Evolutionary conservation across 306 rosid genomes (phyloP).

Genomic region (Acmispon strigosus): DNA sequence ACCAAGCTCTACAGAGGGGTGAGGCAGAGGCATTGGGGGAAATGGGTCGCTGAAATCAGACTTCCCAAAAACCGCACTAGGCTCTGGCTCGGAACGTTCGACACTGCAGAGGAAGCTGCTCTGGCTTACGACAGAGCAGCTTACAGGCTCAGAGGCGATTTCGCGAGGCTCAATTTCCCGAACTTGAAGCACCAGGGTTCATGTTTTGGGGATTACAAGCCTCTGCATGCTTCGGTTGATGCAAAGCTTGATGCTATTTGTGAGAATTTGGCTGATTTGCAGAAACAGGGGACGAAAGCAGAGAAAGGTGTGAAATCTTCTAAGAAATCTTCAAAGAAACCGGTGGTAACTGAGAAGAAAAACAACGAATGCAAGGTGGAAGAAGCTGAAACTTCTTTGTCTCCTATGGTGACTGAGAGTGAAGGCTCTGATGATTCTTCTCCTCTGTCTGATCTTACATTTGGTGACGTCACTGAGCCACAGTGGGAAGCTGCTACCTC

Average conservation of each 20-base stretch:
- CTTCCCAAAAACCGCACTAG: conserved; percentile 89
- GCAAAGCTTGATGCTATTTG: conserved; percentile 90
- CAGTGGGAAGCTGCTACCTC: conserved; percentile 44
- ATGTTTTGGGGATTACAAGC: conserved; percentile 47
- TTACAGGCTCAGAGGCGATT: conserved; percentile 85
- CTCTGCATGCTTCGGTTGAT: conserved; percentile 72
- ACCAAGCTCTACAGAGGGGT: conserved; percentile 93
- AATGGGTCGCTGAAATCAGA: conserved; percentile 97
- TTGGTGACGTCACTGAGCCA: conserved; percentile 46
- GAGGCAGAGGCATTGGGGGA: conserved; percentile 97
- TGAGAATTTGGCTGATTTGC: conserved; percentile 51
- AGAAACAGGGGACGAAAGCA: conserved; percentile 41
- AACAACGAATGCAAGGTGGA: conserved; percentile 36
- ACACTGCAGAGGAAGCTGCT: conserved; percentile 97
- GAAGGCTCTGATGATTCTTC: conserved; percentile 75
- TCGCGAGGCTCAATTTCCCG: conserved; percentile 84
- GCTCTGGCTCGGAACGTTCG: conserved; percentile 98
- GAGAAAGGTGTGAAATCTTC: conserved; percentile 28
- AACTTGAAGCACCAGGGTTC: conserved; percentile 55
- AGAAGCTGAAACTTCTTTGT: conserved; percentile 12
- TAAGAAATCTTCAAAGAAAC: conserved; percentile 16
- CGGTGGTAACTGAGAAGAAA: not conserved
- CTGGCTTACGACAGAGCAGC: conserved; percentile 93
- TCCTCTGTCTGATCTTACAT: conserved; percentile 79
- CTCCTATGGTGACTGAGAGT: conserved; percentile 46